Evolutionary conservation across 805 yeast genomes (phyloP).

Genomic region (Jamesozyma jinghongensis): DNA sequence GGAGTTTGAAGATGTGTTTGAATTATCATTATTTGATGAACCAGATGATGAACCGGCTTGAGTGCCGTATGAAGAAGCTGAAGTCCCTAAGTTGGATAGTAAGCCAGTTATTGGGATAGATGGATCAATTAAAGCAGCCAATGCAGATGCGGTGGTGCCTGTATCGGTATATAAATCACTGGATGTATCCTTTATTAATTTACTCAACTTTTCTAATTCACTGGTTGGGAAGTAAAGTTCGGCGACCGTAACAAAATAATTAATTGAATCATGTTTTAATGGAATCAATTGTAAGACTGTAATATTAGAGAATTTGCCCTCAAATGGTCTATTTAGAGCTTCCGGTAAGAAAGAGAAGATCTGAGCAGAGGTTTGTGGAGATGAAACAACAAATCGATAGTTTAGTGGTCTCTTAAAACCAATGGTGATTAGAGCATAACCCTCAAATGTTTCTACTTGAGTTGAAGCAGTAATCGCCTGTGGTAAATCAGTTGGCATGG

Average conservation of each 20-base stretch:
- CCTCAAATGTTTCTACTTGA: slow-evolving; percentile 27
- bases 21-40: not conserved
- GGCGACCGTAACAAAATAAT: slow-evolving; percentile 79
- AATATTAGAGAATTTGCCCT: slow-evolving; percentile 35
- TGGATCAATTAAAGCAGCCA: slow-evolving; percentile 63
- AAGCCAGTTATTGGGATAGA: slow-evolving; percentile 26
- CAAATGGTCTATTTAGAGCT: slow-evolving; percentile 57
- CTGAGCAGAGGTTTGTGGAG: slow-evolving; percentile 78
- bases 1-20: not conserved
- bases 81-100: slow-evolving; percentile 39
- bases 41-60: not conserved
- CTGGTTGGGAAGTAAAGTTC: slow-evolving; percentile 67
- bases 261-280: slow-evolving; percentile 44
- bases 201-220: slow-evolving; percentile 41
- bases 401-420: slow-evolving; percentile 65
- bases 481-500: slow-evolving; percentile 37
- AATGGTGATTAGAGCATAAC: slow-evolving; percentile 21
- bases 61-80: slow-evolving; percentile 31
- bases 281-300: slow-evolving; percentile 68
- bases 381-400: slow-evolving; percentile 75
- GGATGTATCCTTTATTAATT: slow-evolving; percentile 42
- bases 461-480: slow-evolving; percentile 33
- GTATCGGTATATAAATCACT: slow-evolving; percentile 56
- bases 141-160: slow-evolving; percentile 42
- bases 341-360: slow-evolving; percentile 59